Base-by-base conservation (phyloP, 2,329 filamentous ascomycete species). In the Xylaria sp. region DNA sequence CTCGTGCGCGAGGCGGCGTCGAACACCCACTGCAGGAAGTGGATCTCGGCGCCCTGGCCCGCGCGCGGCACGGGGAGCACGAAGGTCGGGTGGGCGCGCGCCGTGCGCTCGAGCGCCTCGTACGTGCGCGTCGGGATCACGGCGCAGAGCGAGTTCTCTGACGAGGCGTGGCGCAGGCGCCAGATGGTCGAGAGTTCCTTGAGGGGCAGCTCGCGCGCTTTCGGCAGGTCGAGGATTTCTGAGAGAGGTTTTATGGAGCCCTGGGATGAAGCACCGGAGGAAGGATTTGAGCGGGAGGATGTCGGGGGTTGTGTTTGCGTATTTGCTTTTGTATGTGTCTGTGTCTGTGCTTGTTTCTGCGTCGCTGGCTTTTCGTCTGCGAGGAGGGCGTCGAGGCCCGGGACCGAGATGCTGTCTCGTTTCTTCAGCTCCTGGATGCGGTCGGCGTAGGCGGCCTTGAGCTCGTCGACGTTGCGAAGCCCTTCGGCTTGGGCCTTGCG, bases 21-120 rank as follows among this genome's bases (percentile, higher is more conserved):
- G 81, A 97, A 98, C 0, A 92, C 92, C 94, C 97, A 99, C 82
- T 99, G 95, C 71, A 99, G 82, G 80, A 97, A 97, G 82, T 99
- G 96, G 55, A 99, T 94, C 81, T 98, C 96, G 56, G 94, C 93
- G 61, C 93, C 93, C 73, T 85, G 84, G 28, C 80, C 83, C 56
- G 83, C 82, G 80, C 88, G 92, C 73, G 92, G 92, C 7, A 98
- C 87, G 0, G 96, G 96, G 1, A 99, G 88, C 64, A 99, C 91
- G 82, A 99, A 99, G 75, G 94, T 91, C 15, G 96, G 96, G 79
- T 95, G 89, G 61, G 84, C 84, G 72, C 89, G 89, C 15, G 94
- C 96, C 2, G 90, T 89, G 0, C 83, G 79, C 71, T 91, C 89
- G 78, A 99, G 93, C 61, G 88, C 85, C 41, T 83, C 79, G 83